Conservation (phyloP, 306 rosid species). For the Vigna trinervia region DNA sequence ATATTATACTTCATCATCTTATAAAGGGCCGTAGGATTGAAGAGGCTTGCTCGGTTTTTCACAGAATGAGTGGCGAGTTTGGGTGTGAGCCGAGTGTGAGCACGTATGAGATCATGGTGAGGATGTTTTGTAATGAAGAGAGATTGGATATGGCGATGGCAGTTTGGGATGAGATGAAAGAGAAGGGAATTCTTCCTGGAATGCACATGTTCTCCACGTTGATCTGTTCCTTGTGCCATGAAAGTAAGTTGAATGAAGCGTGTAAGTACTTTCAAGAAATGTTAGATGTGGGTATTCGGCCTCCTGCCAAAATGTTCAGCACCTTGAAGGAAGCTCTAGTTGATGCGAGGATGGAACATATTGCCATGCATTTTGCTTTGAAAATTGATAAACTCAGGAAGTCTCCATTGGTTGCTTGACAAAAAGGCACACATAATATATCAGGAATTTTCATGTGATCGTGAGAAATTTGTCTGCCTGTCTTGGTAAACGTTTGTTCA, state of each 20-base stretch:
- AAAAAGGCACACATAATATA: not conserved
- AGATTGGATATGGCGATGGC: conserved; percentile 64
- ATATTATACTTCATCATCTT: conserved; percentile 75
- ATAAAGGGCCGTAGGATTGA: conserved; percentile 60
- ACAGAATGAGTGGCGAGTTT: conserved; percentile 59
- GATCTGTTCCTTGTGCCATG: conserved; percentile 63
- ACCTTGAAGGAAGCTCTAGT: conserved; percentile 65
- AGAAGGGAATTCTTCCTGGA: conserved; percentile 72
- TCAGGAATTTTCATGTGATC: not conserved
- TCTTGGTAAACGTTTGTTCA: not conserved
- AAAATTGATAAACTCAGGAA: conserved; percentile 71
- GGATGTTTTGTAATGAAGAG: conserved; percentile 79
- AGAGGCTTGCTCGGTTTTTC: conserved; percentile 71
- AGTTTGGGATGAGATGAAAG: conserved; percentile 80
- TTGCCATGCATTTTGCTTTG: conserved; percentile 46
- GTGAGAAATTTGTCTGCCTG: not conserved
- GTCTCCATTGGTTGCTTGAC: conserved; percentile 54
- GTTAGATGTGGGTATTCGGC: conserved; percentile 81
- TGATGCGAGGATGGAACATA: conserved; percentile 60
- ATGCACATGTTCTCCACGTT: conserved; percentile 86
- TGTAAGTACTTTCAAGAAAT: conserved; percentile 78
- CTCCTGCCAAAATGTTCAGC: conserved; percentile 69
- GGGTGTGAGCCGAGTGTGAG: conserved; percentile 75
- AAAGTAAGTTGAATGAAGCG: conserved; percentile 73
- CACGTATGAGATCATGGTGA: conserved; percentile 73